phyloP scores from a whole-genome alignment of 345 rosid species.

The Tarenaya hassleriana region DNA sequence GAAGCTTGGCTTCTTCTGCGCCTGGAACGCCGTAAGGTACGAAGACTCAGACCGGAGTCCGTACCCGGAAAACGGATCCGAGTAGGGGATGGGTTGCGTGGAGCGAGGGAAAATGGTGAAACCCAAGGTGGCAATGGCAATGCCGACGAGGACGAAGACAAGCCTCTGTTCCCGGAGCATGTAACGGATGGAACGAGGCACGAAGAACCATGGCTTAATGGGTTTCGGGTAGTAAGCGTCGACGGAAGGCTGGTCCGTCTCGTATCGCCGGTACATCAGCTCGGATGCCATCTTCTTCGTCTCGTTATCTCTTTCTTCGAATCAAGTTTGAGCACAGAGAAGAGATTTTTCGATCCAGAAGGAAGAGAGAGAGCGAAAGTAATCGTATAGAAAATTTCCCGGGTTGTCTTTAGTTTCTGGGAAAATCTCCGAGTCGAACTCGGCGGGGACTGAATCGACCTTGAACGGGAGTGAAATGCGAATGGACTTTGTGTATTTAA shows the following conservation, averaged over 20 bases:
- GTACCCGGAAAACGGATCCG: constrained; percentile 29
- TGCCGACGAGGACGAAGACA: constrained; percentile 73
- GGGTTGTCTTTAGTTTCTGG: too few relatives aligned
- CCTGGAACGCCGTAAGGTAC: constrained; percentile 26
- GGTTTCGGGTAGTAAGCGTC: constrained; percentile 68
- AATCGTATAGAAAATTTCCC: too few relatives aligned
- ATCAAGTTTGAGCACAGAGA: neutral
- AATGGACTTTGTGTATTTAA: too few relatives aligned
- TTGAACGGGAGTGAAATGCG: too few relatives aligned
- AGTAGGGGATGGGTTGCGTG: constrained; percentile 1
- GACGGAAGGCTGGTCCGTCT: constrained; percentile 35
- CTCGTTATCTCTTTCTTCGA: neutral
- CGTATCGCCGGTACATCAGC: constrained; percentile 80
- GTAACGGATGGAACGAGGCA: constrained; percentile 64
- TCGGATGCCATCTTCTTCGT: constrained; percentile 56
- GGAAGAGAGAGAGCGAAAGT: neutral
- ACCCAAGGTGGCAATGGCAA: constrained; percentile 67
- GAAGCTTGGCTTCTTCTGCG: constrained; percentile 24
- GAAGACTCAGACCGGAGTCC: constrained; percentile 14
- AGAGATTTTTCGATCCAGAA: constrained; percentile 2
- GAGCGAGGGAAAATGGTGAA: constrained; percentile 52
- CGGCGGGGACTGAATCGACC: too few relatives aligned
- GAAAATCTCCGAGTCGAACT: too few relatives aligned
- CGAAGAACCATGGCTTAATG: constrained; percentile 58
- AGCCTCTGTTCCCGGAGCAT: constrained; percentile 92